Evolutionary conservation across 306 rosid genomes (phyloP).

Genomic region (Acacia acuminata): DNA sequence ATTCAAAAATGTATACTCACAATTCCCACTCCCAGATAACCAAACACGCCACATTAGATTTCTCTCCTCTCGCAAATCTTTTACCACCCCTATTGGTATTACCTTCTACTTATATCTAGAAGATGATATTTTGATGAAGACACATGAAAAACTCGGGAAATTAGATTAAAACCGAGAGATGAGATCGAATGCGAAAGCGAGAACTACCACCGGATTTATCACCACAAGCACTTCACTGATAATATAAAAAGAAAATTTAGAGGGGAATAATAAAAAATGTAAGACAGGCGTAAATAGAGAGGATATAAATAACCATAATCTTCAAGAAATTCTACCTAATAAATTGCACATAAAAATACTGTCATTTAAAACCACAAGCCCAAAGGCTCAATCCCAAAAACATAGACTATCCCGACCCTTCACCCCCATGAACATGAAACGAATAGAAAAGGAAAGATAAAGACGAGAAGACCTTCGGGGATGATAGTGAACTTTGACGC

Average conservation of each 20-base stretch:
- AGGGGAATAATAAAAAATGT: neutral
- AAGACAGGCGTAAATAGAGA: too few relatives aligned
- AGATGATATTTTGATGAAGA: too few relatives aligned
- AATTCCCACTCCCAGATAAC: too few relatives aligned
- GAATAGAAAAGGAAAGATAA: neutral
- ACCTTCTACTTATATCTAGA: too few relatives aligned
- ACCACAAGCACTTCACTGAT: neutral
- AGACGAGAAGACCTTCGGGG: slow-evolving; percentile 43
- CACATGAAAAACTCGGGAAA: too few relatives aligned
- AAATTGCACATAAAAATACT: neutral
- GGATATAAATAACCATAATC: neutral
- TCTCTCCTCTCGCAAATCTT: too few relatives aligned
- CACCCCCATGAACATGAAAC: slow-evolving; percentile 9
- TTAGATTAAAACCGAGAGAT: neutral
- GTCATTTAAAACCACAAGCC: neutral
- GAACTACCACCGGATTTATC: neutral
- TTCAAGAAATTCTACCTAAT: neutral
- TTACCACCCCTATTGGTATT: too few relatives aligned
- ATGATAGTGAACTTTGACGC: slow-evolving; percentile 48
- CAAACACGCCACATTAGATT: too few relatives aligned
- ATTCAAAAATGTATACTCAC: too few relatives aligned
- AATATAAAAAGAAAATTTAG: neutral
- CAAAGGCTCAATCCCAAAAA: neutral
- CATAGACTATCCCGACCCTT: neutral
- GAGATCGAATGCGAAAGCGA: neutral